Conservation (phyloP, 2,329 filamentous ascomycete species). For the Pestalotiopsis sp. region DNA sequence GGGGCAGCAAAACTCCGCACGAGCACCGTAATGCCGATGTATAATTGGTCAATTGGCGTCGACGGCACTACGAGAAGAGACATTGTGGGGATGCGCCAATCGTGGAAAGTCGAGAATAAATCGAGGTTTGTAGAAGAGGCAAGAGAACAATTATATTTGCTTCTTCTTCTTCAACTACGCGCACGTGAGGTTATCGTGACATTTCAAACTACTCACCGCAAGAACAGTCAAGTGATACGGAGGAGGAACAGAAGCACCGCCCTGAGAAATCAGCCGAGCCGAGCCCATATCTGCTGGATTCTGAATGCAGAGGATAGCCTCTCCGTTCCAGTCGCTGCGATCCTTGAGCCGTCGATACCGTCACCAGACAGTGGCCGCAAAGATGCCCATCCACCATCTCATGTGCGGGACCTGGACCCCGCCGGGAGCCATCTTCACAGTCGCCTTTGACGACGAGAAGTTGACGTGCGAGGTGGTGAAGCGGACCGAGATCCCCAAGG, state of each 20-base stretch:
- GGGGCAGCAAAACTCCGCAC: not conserved
- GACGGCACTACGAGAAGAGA: not conserved
- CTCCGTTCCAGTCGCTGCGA: constrained; percentile 3
- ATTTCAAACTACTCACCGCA: not conserved
- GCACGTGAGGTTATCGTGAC: not conserved
- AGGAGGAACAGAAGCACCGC: too few species aligned
- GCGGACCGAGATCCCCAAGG: constrained; percentile 77
- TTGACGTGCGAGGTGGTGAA: constrained; percentile 76
- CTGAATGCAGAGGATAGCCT: constrained; percentile 6
- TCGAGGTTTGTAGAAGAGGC: not conserved
- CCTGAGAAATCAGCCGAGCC: not conserved
- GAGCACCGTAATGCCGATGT: not conserved
- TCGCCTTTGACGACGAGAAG: constrained; percentile 83
- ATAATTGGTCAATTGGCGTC: not conserved
- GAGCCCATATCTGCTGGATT: not conserved
- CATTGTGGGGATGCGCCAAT: not conserved
- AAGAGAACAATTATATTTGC: not conserved
- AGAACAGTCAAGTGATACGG: not conserved
- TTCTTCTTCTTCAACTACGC: not conserved
- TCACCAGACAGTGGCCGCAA: constrained; percentile 30
- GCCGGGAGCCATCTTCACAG: constrained; percentile 86
- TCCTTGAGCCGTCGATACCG: not conserved
- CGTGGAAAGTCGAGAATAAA: not conserved
- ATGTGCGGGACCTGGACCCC: constrained; percentile 94
- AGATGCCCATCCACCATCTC: constrained; percentile 80